Evolutionary conservation across 2,329 filamentous ascomycete species (phyloP).

Genomic region (Sarocladiaceae sp.): DNA sequence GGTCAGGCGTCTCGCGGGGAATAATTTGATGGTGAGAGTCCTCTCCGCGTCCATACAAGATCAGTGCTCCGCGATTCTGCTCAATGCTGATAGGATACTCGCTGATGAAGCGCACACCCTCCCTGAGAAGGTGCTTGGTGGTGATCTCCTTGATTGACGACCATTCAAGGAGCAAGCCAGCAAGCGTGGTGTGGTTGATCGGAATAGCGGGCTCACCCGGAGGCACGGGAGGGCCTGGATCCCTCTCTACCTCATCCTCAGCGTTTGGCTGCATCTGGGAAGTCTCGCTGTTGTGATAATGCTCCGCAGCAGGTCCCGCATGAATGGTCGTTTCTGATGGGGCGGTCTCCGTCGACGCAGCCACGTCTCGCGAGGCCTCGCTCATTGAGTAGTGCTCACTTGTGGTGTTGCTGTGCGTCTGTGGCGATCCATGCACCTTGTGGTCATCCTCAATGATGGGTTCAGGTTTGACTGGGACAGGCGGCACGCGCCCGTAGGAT

Average conservation of each 20-base stretch:
- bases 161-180: slow-evolving; percentile 75
- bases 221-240: slow-evolving; percentile 47
- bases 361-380: neutral
- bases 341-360: slow-evolving; percentile 1
- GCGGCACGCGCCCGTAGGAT: slow-evolving; percentile 8
- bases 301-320: neutral
- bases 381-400: slow-evolving; percentile 4
- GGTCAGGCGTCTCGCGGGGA: slow-evolving; percentile 34
- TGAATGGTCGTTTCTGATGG: neutral
- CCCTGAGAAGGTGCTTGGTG: slow-evolving; percentile 39
- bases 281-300: neutral
- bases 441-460: slow-evolving; percentile 21
- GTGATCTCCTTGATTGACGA: slow-evolving; percentile 64
- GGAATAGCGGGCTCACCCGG: slow-evolving; percentile 68
- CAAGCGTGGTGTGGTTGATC: slow-evolving; percentile 84
- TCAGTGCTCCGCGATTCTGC: slow-evolving; percentile 67
- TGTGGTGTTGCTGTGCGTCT: slow-evolving; percentile 9
- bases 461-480: slow-evolving; percentile 22
- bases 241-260: slow-evolving; percentile 47
- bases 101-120: slow-evolving; percentile 52
- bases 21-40: slow-evolving; percentile 56
- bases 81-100: slow-evolving; percentile 77
- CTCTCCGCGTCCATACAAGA: slow-evolving; percentile 76
- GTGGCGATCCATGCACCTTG: slow-evolving; percentile 8
- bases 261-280: slow-evolving; percentile 24